Percentiles rank a stretch among this genome's conserved stretches.
phyloP scores from a whole-genome alignment of 2,329 filamentous ascomycete species.

The Aspergillus tubingensis region DNA sequence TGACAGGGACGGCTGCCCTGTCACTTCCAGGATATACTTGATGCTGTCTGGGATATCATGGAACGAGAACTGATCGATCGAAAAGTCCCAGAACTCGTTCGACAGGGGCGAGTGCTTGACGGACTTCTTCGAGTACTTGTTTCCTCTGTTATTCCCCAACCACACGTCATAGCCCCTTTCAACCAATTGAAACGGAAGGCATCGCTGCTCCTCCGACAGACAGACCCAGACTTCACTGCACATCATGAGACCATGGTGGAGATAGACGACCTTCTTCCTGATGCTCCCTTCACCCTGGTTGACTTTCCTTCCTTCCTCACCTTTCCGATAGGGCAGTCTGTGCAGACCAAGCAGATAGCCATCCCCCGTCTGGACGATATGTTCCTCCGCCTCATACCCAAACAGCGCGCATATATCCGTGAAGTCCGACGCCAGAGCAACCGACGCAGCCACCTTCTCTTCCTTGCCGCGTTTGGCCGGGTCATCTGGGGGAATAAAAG shows the following conservation, averaged over 20 bases:
- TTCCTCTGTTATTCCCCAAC: constrained; percentile 96
- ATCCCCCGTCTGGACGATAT: constrained; percentile 91
- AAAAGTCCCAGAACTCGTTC: constrained; percentile 90
- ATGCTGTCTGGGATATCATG: constrained; percentile 97
- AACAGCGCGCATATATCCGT: constrained; percentile 88
- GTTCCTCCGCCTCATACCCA: constrained; percentile 93
- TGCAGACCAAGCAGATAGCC: constrained; percentile 91
- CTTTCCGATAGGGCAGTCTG: constrained; percentile 77
- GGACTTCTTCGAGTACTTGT: constrained; percentile 98
- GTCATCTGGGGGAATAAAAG: constrained; percentile 69
- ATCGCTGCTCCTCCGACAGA: constrained; percentile 80
- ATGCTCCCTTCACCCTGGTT: constrained; percentile 67
- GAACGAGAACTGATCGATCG: constrained; percentile 97
- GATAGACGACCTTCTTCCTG: constrained; percentile 83
- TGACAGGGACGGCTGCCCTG: constrained; percentile 78
- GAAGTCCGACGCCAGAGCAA: constrained; percentile 88
- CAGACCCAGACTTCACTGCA: constrained; percentile 99
- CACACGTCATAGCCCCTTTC: constrained; percentile 95
- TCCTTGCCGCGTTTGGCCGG: constrained; percentile 68
- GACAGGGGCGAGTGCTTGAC: constrained; percentile 73
- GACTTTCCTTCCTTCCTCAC: constrained; percentile 76
- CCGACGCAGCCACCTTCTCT: constrained; percentile 70
- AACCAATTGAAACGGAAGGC: constrained; percentile 83
- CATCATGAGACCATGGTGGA: constrained; percentile 97
- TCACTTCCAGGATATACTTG: constrained; percentile 83